Conservation (phyloP, 2,329 filamentous ascomycete genomes). For the Zarea fungicola region DNA sequence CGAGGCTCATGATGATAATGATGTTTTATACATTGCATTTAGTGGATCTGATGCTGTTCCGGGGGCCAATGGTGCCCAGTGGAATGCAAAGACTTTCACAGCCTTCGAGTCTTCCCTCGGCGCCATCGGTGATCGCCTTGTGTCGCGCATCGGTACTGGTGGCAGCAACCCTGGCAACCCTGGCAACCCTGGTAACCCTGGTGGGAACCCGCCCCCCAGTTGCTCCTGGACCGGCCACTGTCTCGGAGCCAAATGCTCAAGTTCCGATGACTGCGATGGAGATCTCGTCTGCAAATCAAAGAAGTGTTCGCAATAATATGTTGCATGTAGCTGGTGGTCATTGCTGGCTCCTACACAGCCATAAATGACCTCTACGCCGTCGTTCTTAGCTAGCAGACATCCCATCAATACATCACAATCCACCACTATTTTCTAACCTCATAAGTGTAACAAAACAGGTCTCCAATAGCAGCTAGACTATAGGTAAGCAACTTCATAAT, state of each 20-base stretch:
- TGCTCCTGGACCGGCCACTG: slow-evolving; percentile 15
- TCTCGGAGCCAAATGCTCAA: slow-evolving; percentile 11
- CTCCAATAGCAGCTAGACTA: too few relatives aligned
- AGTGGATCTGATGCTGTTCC: slow-evolving; percentile 48
- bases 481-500: too few relatives aligned
- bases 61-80: slow-evolving; percentile 44
- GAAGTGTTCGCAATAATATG: not conserved
- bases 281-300: not conserved
- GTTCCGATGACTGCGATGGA: slow-evolving; percentile 12
- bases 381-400: too few relatives aligned
- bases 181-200: not conserved
- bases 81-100: slow-evolving; percentile 40
- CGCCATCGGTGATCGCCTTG: slow-evolving; percentile 39
- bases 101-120: slow-evolving; percentile 46
- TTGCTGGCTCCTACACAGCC: too few relatives aligned
- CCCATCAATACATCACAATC: too few relatives aligned
- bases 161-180: not conserved
- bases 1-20: slow-evolving; percentile 41
- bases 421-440: too few relatives aligned
- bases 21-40: slow-evolving; percentile 57
- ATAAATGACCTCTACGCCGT: too few relatives aligned
- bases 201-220: not conserved
- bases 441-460: too few relatives aligned
- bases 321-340: too few relatives aligned
- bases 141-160: not conserved